These are phyloP conservation scores for Alternaria brassicicola DNA, from an alignment of 2,329 filamentous ascomycete species.

Conservation along the genomic window DNA sequence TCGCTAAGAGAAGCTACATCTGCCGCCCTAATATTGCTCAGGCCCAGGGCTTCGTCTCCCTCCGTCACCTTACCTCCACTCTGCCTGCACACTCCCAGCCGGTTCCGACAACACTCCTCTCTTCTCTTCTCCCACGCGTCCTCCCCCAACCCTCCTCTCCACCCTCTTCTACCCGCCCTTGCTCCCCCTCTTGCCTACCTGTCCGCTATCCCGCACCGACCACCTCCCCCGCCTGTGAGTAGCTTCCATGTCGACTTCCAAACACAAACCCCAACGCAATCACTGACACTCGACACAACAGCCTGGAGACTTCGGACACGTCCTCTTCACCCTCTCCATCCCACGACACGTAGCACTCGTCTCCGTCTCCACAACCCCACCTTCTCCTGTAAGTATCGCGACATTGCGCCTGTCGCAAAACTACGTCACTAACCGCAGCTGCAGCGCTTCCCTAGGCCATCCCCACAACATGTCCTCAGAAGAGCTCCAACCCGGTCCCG, in stretches of 20 bases:
- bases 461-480: constrained; percentile 52
- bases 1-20: constrained; percentile 41
- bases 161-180: constrained; percentile 23
- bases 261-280: constrained; percentile 29
- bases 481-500: constrained; percentile 41
- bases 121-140: constrained; percentile 29
- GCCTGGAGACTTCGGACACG: constrained; percentile 10
- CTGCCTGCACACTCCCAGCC: constrained; percentile 17
- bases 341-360: constrained; percentile 4
- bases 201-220: constrained; percentile 36
- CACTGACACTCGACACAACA: constrained; percentile 30
- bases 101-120: constrained; percentile 24
- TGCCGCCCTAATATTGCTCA: constrained; percentile 31
- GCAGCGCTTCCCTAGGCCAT: constrained; percentile 40
- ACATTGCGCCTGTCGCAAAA: constrained; percentile 21
- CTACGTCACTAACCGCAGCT: constrained; percentile 37
- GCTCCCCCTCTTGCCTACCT: constrained; percentile 16
- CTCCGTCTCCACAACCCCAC: constrained; percentile 5
- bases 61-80: constrained; percentile 31
- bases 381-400: constrained; percentile 26
- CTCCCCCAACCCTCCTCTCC: constrained; percentile 25
- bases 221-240: constrained; percentile 46
- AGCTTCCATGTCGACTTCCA: constrained; percentile 20
- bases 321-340: constrained; percentile 12
- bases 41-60: constrained; percentile 15